Percentiles rank a stretch among this genome's conserved stretches.
phyloP scores from a whole-genome alignment of 1,284 basidiomycete species.

The Pisolithus thermaeus region DNA sequence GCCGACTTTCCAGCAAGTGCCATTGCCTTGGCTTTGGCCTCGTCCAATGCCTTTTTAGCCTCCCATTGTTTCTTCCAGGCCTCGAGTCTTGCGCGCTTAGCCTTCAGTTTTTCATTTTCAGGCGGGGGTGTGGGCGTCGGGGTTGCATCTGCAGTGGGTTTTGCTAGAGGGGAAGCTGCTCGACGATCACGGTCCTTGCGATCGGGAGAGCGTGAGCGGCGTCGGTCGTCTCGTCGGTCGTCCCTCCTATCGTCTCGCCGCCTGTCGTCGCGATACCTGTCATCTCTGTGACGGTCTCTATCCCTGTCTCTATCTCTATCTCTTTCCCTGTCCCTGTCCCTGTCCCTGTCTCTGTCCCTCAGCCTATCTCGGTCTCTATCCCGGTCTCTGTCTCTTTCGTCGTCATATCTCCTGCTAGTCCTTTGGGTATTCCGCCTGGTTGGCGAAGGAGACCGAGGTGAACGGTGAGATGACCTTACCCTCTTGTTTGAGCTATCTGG shows the following conservation, averaged over 20 bases:
- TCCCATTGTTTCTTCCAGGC: conserved; percentile 93
- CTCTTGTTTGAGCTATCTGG: conserved; percentile 79
- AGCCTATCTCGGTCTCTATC: conserved; percentile 37
- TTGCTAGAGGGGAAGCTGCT: conserved; percentile 57
- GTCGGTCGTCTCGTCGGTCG: conserved; percentile 55
- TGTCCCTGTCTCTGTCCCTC: conserved; percentile 41
- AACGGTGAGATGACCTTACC: conserved; percentile 88
- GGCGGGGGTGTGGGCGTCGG: conserved; percentile 49
- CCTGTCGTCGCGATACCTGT: no score
- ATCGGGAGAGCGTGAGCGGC: conserved; percentile 62
- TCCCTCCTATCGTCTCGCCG: conserved; percentile 44
- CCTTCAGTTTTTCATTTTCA: conserved; percentile 84
- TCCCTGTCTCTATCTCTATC: conserved; percentile 37
- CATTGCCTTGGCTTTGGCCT: conserved; percentile 76
- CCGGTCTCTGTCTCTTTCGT: conserved; percentile 57
- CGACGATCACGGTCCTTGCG: conserved; percentile 51
- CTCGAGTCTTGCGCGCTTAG: conserved; percentile 83
- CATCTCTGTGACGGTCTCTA: conserved; percentile 42
- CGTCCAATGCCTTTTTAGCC: conserved; percentile 83
- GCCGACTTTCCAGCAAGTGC: conserved; percentile 71
- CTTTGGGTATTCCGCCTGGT: conserved; percentile 83
- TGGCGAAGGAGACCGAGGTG: conserved; percentile 86
- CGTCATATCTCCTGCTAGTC: conserved; percentile 66
- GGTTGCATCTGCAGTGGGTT: conserved; percentile 27
- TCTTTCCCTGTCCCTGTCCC: conserved; percentile 36